Evolutionary conservation across 2,329 filamentous ascomycete genomes (phyloP).

Genomic region (Pseudocercospora fuligena): DNA sequence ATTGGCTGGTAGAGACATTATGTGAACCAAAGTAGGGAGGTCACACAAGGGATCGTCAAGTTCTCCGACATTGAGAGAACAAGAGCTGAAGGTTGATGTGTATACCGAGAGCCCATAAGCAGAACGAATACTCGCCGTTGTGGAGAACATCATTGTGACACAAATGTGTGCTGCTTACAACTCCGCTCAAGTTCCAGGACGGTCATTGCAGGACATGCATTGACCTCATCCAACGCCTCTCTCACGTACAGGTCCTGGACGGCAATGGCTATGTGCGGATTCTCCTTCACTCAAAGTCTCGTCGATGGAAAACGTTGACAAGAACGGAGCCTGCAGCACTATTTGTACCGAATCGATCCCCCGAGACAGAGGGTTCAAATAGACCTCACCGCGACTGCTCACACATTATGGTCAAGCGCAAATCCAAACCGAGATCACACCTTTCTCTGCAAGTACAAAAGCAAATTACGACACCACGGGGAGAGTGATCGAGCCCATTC

Average conservation of each 20-base stretch:
- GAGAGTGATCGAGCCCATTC: not conserved
- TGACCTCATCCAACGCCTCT: not conserved
- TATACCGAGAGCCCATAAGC: not conserved
- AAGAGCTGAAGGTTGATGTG: not conserved
- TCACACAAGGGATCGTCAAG: not conserved
- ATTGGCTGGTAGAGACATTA: not conserved
- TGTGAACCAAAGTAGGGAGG: not conserved
- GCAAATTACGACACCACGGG: not conserved
- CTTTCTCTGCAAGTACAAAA: not conserved
- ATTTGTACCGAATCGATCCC: too few relatives aligned
- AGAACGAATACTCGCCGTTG: not conserved
- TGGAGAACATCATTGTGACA: not conserved
- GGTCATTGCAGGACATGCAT: too few relatives aligned
- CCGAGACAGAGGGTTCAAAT: not conserved
- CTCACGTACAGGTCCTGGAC: not conserved
- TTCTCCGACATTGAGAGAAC: not conserved
- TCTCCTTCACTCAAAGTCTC: not conserved
- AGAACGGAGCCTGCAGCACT: too few relatives aligned
- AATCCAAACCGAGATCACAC: not conserved
- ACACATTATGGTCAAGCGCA: not conserved
- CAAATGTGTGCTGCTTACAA: not conserved
- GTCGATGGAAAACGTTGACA: too few relatives aligned
- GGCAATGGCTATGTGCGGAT: not conserved
- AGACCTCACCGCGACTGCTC: not conserved
- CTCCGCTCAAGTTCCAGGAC: not conserved